Conservation (phyloP, 129 eudicot species). For the Centella asiatica region DNA sequence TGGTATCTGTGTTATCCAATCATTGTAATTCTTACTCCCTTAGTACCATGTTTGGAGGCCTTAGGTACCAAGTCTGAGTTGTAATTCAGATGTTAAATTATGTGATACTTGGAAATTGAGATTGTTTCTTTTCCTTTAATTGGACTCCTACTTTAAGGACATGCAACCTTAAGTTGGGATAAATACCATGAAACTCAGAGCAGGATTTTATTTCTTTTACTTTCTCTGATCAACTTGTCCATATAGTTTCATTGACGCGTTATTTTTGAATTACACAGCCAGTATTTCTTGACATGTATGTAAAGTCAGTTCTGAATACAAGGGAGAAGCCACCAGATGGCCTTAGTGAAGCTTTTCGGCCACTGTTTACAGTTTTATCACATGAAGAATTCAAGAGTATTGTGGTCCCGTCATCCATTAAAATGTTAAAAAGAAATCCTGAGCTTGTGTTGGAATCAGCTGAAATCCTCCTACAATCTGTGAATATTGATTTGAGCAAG, state of each 20-base stretch:
- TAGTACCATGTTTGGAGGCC: not conserved
- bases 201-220: too few species aligned
- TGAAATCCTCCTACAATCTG: constrained; percentile 56
- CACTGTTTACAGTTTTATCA: constrained; percentile 48
- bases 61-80: too few species aligned
- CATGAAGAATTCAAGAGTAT: constrained; percentile 79
- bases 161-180: not conserved
- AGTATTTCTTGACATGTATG: constrained; percentile 69
- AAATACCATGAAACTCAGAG: not conserved
- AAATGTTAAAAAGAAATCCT: constrained; percentile 95
- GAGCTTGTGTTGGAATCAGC: constrained; percentile 83
- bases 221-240: constrained; percentile 6
- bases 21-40: not conserved
- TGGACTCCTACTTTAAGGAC: not conserved
- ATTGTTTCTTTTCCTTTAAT: too few species aligned
- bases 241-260: not conserved
- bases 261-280: constrained; percentile 46
- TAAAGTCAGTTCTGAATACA: constrained; percentile 67
- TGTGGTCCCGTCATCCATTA: constrained; percentile 72
- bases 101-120: too few species aligned
- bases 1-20: not conserved
- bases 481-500: constrained; percentile 78
- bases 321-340: constrained; percentile 60
- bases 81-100: too few species aligned
- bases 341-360: constrained; percentile 75